Evolutionary conservation across 148 eudicot genomes (phyloP).

Genomic region (Nepenthes gracilis): DNA sequence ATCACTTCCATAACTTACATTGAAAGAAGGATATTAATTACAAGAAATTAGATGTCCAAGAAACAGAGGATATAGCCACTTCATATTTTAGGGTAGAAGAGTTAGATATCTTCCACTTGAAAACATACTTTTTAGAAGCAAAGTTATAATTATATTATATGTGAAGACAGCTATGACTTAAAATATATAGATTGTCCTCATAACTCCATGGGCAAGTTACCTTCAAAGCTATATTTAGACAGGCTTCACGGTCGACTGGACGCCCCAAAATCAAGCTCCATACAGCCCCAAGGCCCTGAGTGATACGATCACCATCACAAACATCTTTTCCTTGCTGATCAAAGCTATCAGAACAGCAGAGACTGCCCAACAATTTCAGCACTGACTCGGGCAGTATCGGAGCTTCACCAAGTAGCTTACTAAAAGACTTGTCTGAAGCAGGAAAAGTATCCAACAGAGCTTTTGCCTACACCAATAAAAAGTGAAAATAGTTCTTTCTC

Average conservation of each 20-base stretch:
- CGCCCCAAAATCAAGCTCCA: conserved; percentile 93
- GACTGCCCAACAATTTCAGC: conserved; percentile 48
- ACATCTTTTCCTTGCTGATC: conserved; percentile 32
- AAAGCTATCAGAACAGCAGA: conserved; percentile 46
- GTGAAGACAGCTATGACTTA: no score
- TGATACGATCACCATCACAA: conserved; percentile 82
- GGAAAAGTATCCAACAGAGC: conserved; percentile 73
- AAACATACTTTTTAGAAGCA: no score
- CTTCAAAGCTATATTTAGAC: conserved; percentile 82
- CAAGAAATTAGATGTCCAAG: no score
- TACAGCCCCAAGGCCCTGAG: conserved; percentile 90
- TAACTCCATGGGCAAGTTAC: conserved; percentile 18
- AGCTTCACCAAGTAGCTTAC: conserved; percentile 91
- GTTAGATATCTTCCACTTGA: no score
- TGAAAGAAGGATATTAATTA: no score
- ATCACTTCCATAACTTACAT: no score
- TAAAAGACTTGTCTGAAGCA: conserved; percentile 82
- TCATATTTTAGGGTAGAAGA: no score
- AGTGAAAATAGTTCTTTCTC: neutral
- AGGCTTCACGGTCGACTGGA: conserved; percentile 57
- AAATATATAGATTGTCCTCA: neutral
- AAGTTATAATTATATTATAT: no score
- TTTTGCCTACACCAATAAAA: conserved; percentile 42
- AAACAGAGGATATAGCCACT: no score
- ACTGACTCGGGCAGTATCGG: conserved; percentile 65